A percentile compares a stretch with the other conserved stretches of the same genome.
Evolutionary conservation across 495 filamentous ascomycete species (phyloP).

Genomic region (Penicillium turbatum): DNA sequence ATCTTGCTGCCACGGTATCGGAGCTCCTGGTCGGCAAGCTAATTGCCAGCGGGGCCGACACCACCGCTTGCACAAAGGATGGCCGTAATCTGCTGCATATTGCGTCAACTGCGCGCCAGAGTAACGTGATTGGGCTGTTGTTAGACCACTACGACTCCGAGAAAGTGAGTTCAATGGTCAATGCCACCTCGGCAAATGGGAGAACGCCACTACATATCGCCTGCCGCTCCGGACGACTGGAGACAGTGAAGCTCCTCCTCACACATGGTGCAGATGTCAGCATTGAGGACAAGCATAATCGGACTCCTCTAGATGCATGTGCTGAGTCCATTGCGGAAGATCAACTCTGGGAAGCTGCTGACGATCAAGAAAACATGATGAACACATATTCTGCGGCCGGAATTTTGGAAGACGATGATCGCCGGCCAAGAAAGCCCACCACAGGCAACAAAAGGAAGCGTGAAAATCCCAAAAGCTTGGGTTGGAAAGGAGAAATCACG

Average conservation of each 20-base stretch:
- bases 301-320: constrained; percentile 11
- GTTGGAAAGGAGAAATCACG: constrained; percentile 15
- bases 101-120: constrained; percentile 31
- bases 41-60: constrained; percentile 33
- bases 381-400: constrained; percentile 4
- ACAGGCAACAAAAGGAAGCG: not conserved
- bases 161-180: constrained; percentile 9
- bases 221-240: constrained; percentile 32
- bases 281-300: not conserved
- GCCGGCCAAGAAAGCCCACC: not conserved
- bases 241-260: constrained; percentile 33
- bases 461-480: not conserved
- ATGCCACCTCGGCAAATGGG: constrained; percentile 14
- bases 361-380: constrained; percentile 7
- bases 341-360: constrained; percentile 5
- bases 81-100: constrained; percentile 37
- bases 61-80: constrained; percentile 21
- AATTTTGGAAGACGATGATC: not conserved
- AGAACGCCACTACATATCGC: constrained; percentile 33
- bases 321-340: constrained; percentile 9
- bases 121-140: constrained; percentile 36
- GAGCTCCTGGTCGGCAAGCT: constrained; percentile 27
- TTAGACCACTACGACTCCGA: constrained; percentile 20
- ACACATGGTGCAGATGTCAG: constrained; percentile 28
- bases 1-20: constrained; percentile 32